These are phyloP conservation scores for Lineolata rhizophorae DNA, from an alignment of 495 filamentous ascomycete species.

Conservation along the genomic window DNA sequence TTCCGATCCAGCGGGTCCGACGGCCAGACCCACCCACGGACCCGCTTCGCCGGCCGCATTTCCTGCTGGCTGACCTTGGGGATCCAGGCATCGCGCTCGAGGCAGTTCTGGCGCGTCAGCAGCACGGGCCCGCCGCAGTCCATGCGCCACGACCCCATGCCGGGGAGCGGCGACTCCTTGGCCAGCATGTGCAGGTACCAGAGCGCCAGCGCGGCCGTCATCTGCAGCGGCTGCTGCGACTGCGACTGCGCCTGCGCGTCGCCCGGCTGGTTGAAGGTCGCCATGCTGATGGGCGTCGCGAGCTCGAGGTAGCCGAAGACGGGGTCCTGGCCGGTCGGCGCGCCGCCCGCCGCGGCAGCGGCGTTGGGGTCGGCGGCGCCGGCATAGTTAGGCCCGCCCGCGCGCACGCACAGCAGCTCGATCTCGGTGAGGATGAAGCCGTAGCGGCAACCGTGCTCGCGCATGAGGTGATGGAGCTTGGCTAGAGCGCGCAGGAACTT, in stretches of 20 bases:
- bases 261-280: conserved; percentile 15
- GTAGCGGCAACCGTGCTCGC: conserved; percentile 77
- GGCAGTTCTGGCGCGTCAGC: conserved; percentile 46
- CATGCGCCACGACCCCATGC: conserved; percentile 44
- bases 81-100: conserved; percentile 64
- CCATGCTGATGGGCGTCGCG: conserved; percentile 33
- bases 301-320: conserved; percentile 75
- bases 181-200: conserved; percentile 76
- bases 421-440: conserved; percentile 92
- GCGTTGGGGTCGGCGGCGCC: conserved; percentile 3
- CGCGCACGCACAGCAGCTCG: conserved; percentile 70
- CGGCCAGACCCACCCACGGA: conserved; percentile 67
- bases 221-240: conserved; percentile 20
- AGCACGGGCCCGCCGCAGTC: conserved; percentile 68
- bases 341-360: conserved; percentile 35
- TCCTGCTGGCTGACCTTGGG: conserved; percentile 54
- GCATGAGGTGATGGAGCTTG: conserved; percentile 72
- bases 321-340: conserved; percentile 25
- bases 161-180: conserved; percentile 42
- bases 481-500: conserved; percentile 69
- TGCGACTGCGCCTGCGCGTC: conserved; percentile 15
- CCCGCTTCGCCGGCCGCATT: conserved; percentile 61
- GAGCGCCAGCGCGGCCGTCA: conserved; percentile 49
- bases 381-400: conserved; percentile 10
- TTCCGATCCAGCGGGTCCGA: conserved; percentile 43